Evolutionary conservation across 495 filamentous ascomycete species (phyloP).

Genomic region (Penicillium fimorum): DNA sequence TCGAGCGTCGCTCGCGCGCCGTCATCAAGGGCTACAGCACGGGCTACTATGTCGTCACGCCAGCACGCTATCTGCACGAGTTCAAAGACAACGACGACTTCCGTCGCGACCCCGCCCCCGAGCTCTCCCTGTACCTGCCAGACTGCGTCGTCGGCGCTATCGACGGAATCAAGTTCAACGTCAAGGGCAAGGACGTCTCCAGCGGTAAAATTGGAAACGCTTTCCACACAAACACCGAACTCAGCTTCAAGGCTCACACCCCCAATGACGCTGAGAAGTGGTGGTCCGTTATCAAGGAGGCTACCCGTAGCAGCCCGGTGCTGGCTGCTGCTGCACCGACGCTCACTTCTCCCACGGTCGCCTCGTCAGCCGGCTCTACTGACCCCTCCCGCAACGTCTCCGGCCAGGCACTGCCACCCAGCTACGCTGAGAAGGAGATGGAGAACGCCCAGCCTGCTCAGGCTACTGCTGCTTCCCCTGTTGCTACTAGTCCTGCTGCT

Average conservation of each 20-base stretch:
- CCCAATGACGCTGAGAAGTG: slow-evolving; percentile 75
- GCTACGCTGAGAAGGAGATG: slow-evolving; percentile 32
- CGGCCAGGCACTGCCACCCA: slow-evolving; percentile 22
- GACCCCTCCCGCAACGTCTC: slow-evolving; percentile 11
- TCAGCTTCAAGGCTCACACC: slow-evolving; percentile 71
- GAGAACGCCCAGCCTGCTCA: slow-evolving; percentile 16
- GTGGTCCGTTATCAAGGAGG: slow-evolving; percentile 66
- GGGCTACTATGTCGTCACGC: slow-evolving; percentile 86
- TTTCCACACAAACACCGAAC: slow-evolving; percentile 61
- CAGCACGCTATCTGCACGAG: slow-evolving; percentile 84
- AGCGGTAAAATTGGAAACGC: slow-evolving; percentile 59
- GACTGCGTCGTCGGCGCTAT: slow-evolving; percentile 79
- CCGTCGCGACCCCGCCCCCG: slow-evolving; percentile 74
- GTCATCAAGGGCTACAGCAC: slow-evolving; percentile 75
- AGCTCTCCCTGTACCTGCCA: slow-evolving; percentile 87
- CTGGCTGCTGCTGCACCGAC: neutral
- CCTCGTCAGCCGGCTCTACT: slow-evolving; percentile 2
- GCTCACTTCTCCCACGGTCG: slow-evolving; percentile 4
- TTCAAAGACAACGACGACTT: slow-evolving; percentile 92
- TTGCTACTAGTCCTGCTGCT: slow-evolving; percentile 2
- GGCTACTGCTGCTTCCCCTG: slow-evolving; percentile 8
- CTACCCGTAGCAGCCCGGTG: slow-evolving; percentile 24
- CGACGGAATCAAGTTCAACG: slow-evolving; percentile 78
- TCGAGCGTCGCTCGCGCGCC: slow-evolving; percentile 83
- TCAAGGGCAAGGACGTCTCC: slow-evolving; percentile 88